Base-by-base conservation (phyloP, 1,139 yeast genomes). In the Taphrina deformans region DNA sequence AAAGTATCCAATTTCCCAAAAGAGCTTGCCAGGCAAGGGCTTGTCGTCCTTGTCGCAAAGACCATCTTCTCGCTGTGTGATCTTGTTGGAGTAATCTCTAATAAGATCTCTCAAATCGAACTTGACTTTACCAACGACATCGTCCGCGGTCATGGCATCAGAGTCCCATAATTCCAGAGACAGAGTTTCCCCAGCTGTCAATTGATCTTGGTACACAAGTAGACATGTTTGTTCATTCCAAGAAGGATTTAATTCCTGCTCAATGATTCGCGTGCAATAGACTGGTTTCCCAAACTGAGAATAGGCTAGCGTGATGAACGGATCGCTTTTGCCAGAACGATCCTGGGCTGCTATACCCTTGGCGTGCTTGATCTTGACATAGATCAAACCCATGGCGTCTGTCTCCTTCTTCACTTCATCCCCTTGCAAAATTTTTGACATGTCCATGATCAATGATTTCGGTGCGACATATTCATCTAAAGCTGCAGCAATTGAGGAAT, bases 401-500 rank as follows among this genome's bases (percentile, higher is more conserved):
- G 65, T 60, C 26, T 65, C 67, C 55, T 65, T 65, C 55, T 65
- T 65, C 40, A 65, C 61, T 24, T 41, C 65, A 35, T 65, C 67
- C n/a, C 67, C 67, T 44, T 53, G 53, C 9, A 65, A 26, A 6
- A 60, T 65, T 38, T 65, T 65, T 9, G 67, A 65, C 65, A 60
- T 45, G 35, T 65, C 67, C 55, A 65, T 60, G 31, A 62, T 60
- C 41, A 65, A 46, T 12, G 60, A 60, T 16, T 60, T 65, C 0
- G 67, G 67, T n/a, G 65, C 60, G 6, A 65, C 67, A 26, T 65
- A 65, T 44, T 65, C 67, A 16, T 65, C 62, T 10, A 62, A 58
- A 7, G 67, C 67, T 9, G 67, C 67, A 4, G 67, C 65, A 38
- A 65, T 65, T 10, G 65, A 53, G 21, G 63, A 55, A 12, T 65